These are phyloP conservation scores for Boletus tomentosulus DNA, from an alignment of 768 basidiomycete genomes.

Conservation along the genomic window DNA sequence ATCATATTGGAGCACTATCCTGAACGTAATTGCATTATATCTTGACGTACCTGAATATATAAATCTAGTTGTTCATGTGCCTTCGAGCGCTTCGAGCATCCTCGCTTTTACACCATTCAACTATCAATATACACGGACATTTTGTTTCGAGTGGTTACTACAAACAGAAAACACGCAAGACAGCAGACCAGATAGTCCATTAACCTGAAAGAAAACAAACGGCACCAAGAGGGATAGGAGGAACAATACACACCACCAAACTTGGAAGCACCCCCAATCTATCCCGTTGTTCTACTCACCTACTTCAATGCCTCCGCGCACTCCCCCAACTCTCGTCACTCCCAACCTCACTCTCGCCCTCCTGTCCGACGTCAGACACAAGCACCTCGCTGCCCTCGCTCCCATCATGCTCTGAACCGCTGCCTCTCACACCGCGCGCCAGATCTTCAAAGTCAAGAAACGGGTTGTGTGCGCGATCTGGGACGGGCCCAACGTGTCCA, in stretches of 20 bases:
- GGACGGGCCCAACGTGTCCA: neutral
- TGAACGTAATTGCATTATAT: neutral
- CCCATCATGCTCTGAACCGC: constrained; percentile 1
- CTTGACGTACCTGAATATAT: neutral
- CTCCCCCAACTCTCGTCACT: constrained; percentile 28
- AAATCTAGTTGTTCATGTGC: neutral
- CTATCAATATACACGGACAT: no score
- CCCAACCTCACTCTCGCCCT: constrained; percentile 16
- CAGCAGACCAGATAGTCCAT: neutral
- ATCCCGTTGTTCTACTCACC: neutral
- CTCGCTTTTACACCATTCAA: neutral
- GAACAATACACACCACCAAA: neutral
- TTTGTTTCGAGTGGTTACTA: neutral
- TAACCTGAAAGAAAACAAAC: neutral
- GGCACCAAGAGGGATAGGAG: neutral
- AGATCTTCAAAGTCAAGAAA: constrained; percentile 23
- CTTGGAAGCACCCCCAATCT: neutral
- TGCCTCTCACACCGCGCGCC: neutral
- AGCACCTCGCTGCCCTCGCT: constrained; percentile 22
- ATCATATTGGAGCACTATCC: neutral
- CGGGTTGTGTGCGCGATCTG: constrained; percentile 14
- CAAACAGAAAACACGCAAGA: neutral
- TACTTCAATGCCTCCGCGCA: constrained; percentile 12
- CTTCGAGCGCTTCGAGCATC: no score
- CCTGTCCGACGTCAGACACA: constrained; percentile 8